Evolutionary conservation across 2,329 filamentous ascomycete species (phyloP), one percentile per base, ranked within the genome.

Genomic region (Talaromyces sp.): DNA sequence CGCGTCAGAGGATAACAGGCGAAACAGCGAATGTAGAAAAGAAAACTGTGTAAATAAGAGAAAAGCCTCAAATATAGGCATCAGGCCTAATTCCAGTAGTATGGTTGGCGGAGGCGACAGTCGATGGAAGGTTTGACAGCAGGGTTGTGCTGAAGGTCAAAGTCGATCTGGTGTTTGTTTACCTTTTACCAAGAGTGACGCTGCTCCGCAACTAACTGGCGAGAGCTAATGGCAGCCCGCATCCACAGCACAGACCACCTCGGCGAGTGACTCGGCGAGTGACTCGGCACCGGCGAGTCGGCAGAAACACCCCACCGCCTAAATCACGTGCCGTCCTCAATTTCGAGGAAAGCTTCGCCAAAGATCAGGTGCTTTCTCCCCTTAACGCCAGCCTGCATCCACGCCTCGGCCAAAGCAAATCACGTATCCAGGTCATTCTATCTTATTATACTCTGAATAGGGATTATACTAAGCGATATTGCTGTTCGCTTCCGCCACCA

Each of bases 121-220:
- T 35, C 11, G 4, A 38, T 17, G 6, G 26, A 35, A 24, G 29
- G 41, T 24, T 9, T 55, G 21, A 31, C n/a, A 38, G 29, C 21
- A 24, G 26, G 11, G 48, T 52, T 29, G 48, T 52, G 48, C 8
- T 52, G 17, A 21, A 52, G 48, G 48, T 27, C 12, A 52, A 26
- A 24, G 12, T 52, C 48, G 48, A 52, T 52, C 48, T 24, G 27
- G 24, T 75, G 72, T 75, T 75, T 75, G 72, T 75, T 75, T 75
- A 75, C 70, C 66, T 69, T 58, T 68, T 65, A n/a, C 60, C 57
- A n/a, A 53, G 59, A 61, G 59, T 54, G 59, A 58, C 54, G 27
- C 29, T 31, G 31, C 35, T 57, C 48, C 59, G 27, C 46, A 60
- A 26, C 48, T 31, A 60, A 26, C 48, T 31, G 27, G 35, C 8